Evolutionary conservation across 192 early-diverging fungal genomes (phyloP).

Genomic region (Phycomyces blakesleeanus): DNA sequence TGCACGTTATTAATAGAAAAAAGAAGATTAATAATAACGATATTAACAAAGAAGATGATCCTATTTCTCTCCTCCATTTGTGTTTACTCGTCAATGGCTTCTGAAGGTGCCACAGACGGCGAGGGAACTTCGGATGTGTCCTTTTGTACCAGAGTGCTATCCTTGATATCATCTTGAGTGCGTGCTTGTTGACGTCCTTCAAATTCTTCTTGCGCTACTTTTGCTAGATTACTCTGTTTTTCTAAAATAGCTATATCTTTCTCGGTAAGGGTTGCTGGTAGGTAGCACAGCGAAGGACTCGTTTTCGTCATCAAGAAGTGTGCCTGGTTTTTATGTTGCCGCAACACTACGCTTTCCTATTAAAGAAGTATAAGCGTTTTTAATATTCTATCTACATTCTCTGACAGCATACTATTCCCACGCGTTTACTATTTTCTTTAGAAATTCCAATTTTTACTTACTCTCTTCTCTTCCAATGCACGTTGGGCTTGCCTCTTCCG

Average conservation of each 20-base stretch:
- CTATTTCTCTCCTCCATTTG: too few species aligned
- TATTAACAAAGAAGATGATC: too few species aligned
- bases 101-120: too few species aligned
- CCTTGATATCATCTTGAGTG: background rate
- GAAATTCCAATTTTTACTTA: background rate
- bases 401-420: too few species aligned
- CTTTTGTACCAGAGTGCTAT: background rate
- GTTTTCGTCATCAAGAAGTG: conserved; percentile 31
- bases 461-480: conserved; percentile 9
- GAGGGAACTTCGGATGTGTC: too few species aligned
- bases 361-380: background rate
- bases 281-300: conserved; percentile 30
- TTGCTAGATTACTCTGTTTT: conserved; percentile 2
- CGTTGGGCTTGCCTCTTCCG: conserved; percentile 14
- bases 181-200: background rate
- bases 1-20: too few species aligned
- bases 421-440: too few species aligned
- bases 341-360: conserved; percentile 10
- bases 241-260: background rate
- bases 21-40: too few species aligned
- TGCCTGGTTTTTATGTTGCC: conserved; percentile 24
- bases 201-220: conserved; percentile 1
- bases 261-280: conserved; percentile 27
- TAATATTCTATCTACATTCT: too few species aligned
- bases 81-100: too few species aligned